Percentiles rank a stretch among this genome's conserved stretches.
phyloP scores from a whole-genome alignment of 192 early-diverging fungal species.

The Coemansia sp. region DNA sequence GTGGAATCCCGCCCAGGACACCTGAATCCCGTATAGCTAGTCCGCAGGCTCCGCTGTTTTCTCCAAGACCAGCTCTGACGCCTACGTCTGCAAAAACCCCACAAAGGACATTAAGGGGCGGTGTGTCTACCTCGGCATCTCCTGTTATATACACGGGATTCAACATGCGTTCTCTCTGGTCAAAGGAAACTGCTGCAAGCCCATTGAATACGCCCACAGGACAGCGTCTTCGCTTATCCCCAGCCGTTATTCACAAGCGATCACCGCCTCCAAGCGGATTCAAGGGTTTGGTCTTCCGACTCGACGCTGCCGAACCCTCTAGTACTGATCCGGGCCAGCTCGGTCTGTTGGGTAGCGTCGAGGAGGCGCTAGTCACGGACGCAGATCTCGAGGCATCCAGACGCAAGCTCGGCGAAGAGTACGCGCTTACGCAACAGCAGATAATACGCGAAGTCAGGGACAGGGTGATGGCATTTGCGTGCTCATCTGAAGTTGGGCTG shows the following conservation, averaged over 20 bases:
- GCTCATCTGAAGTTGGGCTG: neutral
- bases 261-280: neutral
- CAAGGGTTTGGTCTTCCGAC: neutral
- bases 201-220: conserved; percentile 13
- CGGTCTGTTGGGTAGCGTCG: conserved; percentile 40
- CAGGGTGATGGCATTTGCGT: conserved; percentile 20
- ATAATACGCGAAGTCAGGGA: conserved; percentile 39
- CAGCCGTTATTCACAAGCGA: neutral
- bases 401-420: conserved; percentile 38
- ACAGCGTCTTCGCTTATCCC: conserved; percentile 9
- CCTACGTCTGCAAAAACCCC: conserved; percentile 1
- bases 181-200: conserved; percentile 10
- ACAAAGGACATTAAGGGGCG: neutral
- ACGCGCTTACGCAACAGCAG: conserved; percentile 45
- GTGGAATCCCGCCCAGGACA: conserved; percentile 27
- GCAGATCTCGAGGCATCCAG: conserved; percentile 27
- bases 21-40: conserved; percentile 37
- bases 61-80: neutral
- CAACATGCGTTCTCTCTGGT: conserved; percentile 23
- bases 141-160: conserved; percentile 1
- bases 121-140: neutral
- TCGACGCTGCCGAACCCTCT: neutral
- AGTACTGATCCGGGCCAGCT: neutral
- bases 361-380: conserved; percentile 42
- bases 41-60: conserved; percentile 4